Conservation (phyloP, 2,329 filamentous ascomycete genomes). For the Aphanoascus verrucosus region DNA sequence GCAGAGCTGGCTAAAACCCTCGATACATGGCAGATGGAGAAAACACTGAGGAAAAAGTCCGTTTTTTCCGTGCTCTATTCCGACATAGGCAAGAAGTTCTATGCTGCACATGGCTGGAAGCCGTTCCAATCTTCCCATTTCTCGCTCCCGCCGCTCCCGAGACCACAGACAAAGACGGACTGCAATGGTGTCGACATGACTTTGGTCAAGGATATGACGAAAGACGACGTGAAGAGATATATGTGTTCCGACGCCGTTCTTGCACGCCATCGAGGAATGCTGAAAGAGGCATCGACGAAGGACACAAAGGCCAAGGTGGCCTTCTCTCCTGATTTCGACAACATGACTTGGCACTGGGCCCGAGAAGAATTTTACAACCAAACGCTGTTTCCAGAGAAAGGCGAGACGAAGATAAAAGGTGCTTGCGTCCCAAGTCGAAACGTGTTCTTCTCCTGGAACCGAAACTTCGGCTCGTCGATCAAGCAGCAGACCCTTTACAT, state of each 20-base stretch:
- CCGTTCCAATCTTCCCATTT: conserved; percentile 64
- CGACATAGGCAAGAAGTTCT: conserved; percentile 76
- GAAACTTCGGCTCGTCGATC: conserved; percentile 29
- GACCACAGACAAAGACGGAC: conserved; percentile 17
- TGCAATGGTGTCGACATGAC: conserved; percentile 22
- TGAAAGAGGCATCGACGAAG: conserved; percentile 41
- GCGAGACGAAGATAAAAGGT: conserved; percentile 48
- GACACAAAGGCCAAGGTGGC: conserved; percentile 48
- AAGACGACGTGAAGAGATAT: conserved; percentile 25
- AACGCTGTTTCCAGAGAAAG: conserved; percentile 46
- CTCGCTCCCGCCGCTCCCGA: conserved; percentile 42
- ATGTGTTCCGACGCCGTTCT: conserved; percentile 56
- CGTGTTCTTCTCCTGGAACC: conserved; percentile 35
- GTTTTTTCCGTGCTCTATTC: conserved; percentile 75
- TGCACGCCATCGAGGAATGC: conserved; percentile 50
- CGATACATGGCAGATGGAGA: conserved; percentile 43
- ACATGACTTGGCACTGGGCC: conserved; percentile 65
- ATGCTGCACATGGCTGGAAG: conserved; percentile 66
- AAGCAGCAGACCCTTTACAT: conserved; percentile 34
- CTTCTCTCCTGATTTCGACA: conserved; percentile 55
- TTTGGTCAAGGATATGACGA: conserved; percentile 24
- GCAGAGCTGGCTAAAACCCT: conserved; percentile 49
- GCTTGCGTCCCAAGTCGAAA: conserved; percentile 47
- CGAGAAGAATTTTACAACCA: conserved; percentile 68
- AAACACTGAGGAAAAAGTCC: conserved; percentile 31